Percentiles rank a stretch among this genome's conserved stretches.
phyloP scores from a whole-genome alignment of 2,329 filamentous ascomycete genomes.

The Gaeumannomyces tritici region DNA sequence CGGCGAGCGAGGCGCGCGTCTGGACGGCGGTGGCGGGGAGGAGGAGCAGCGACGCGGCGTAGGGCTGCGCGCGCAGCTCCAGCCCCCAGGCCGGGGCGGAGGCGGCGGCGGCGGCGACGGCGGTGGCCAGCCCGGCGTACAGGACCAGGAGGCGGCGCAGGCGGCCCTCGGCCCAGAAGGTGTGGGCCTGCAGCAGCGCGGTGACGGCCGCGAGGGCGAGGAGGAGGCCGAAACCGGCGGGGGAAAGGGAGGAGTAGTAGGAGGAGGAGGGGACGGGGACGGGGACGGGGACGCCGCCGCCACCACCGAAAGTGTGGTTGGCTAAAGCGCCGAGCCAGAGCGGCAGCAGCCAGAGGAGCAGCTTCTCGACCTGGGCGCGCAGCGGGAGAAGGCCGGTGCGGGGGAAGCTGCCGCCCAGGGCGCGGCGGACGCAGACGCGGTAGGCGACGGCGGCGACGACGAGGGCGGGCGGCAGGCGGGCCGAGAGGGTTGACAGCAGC shows the following conservation, averaged over 20 bases:
- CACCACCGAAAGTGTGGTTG: constrained; percentile 67
- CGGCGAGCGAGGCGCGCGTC: constrained; percentile 57
- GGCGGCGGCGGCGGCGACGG: constrained; percentile 34
- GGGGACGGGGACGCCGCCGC: constrained; percentile 65
- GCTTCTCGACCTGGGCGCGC: constrained; percentile 58
- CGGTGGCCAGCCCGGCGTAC: constrained; percentile 42
- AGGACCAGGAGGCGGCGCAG: constrained; percentile 55
- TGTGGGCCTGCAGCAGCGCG: constrained; percentile 57
- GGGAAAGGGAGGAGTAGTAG: too few relatives aligned
- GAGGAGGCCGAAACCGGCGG: too few relatives aligned
- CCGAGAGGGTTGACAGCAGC: constrained; percentile 33
- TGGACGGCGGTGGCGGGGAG: constrained; percentile 64
- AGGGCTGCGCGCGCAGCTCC: constrained; percentile 65
- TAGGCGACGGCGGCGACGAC: constrained; percentile 64
- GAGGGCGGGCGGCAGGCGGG: constrained; percentile 56
- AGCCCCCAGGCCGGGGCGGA: constrained; percentile 46
- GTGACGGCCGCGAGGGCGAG: constrained; percentile 53
- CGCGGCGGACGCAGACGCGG: constrained; percentile 46
- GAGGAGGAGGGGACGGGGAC: too few relatives aligned
- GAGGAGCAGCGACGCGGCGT: constrained; percentile 61
- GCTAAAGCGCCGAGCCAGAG: constrained; percentile 65
- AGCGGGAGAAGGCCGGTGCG: constrained; percentile 19
- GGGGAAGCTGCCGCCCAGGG: constrained; percentile 31
- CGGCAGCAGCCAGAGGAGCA: constrained; percentile 58
- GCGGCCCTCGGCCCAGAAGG: constrained; percentile 57